Evolutionary conservation across 2,329 filamentous ascomycete genomes (phyloP), one percentile per base, ranked within the genome.

Genomic region (Colletotrichum sp.): DNA sequence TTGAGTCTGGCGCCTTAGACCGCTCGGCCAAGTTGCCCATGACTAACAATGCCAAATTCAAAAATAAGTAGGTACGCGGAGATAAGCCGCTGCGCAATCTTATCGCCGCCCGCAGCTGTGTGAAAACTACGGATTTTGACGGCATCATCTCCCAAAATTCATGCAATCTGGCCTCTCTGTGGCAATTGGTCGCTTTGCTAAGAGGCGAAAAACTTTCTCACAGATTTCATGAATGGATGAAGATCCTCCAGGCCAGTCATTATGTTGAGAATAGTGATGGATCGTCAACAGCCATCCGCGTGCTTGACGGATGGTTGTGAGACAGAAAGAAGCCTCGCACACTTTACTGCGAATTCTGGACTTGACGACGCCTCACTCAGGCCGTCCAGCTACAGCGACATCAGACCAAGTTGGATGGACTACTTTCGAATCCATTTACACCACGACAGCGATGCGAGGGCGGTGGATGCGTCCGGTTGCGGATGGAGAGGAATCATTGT

Each of bases 1-100:
- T 67, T 67, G 65, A 67, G 65, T 67, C 65, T 67, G 65, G 65
- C 65, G 65, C 65, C 65, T 67, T 67, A 67, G 65, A 67, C 65
- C 65, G 65, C 65, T 67, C 65, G 65, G 65, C 65, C 65, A 67
- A 67, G 65, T 67, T 67, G 48, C 65, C 65, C 5, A 12, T 58
- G 12, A 36, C 30, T 7, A 3, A 3, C 2, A 0, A 1, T 0
- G 6, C 8, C 18, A 36, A 30, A 16, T 18, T 18, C 5, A 3
- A 8, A 15, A 6, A 38, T 8, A 21, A 52, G n/a, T 52, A 21
- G 43, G 43, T 21, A 7, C 6, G 8, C 16, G 13, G 12, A 2
- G 8, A 15, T 21, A 66, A 66, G 64, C 48, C 30, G 16, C 8
- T 6, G 8, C 4, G 21, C 8, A 10, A 26, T 21, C 55, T 58